Evolutionary conservation across 2,329 filamentous ascomycete species (phyloP).

Genomic region (Colletotrichum chrysophilum): DNA sequence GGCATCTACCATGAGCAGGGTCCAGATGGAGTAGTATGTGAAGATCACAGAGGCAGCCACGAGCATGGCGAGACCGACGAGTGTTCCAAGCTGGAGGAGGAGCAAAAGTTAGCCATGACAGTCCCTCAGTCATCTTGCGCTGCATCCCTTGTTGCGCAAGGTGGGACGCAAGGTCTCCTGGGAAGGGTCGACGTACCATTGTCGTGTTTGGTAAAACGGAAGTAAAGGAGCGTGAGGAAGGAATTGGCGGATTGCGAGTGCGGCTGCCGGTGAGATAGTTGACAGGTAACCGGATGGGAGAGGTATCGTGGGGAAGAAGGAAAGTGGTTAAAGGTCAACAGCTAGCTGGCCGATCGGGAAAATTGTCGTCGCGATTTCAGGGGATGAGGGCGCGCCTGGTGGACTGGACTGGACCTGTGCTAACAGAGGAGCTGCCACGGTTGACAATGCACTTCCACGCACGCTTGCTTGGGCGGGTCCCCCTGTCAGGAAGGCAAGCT

Average conservation of each 20-base stretch:
- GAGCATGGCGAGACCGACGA: constrained; percentile 71
- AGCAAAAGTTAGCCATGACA: neutral
- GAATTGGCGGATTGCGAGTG: neutral
- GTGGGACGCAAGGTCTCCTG: neutral
- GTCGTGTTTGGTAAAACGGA: constrained; percentile 15
- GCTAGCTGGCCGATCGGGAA: constrained; percentile 16
- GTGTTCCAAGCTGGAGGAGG: constrained; percentile 82
- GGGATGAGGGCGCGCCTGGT: constrained; percentile 15
- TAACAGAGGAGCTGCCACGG: constrained; percentile 16
- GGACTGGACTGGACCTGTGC: neutral
- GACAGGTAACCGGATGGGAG: neutral
- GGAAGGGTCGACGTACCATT: constrained; percentile 31
- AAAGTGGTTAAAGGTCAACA: neutral
- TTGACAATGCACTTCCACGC: constrained; percentile 2
- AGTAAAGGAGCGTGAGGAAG: constrained; percentile 13
- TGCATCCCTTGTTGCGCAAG: constrained; percentile 6
- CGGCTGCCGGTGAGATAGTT: neutral
- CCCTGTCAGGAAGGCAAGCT: constrained; percentile 2
- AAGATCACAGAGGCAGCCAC: constrained; percentile 69
- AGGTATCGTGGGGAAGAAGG: neutral
- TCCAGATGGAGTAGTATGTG: constrained; percentile 97
- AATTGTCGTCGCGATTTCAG: constrained; percentile 23
- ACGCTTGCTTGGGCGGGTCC: neutral
- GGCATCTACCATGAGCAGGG: constrained; percentile 84
- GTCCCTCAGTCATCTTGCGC: neutral